Conservation (phyloP, 768 basidiomycete species). For the Trametes cingulata region DNA sequence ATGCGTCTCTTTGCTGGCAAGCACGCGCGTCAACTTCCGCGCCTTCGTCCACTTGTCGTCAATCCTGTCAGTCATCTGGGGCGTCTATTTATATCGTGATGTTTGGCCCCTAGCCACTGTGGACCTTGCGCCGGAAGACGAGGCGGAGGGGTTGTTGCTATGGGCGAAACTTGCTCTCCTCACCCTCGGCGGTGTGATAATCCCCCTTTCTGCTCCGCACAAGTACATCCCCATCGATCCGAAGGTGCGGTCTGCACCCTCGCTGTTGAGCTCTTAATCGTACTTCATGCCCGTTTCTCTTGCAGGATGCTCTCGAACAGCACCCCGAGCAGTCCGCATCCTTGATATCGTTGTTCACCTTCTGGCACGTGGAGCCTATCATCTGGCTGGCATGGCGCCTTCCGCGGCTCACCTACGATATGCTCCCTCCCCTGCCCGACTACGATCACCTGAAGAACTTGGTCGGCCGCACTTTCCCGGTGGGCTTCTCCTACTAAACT, state of each 20-base stretch:
- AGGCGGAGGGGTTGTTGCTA: constrained; percentile 33
- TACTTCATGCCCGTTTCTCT: neutral
- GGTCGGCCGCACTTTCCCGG: constrained; percentile 2
- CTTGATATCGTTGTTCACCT: constrained; percentile 38
- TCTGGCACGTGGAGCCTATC: constrained; percentile 35
- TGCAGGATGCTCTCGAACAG: constrained; percentile 17
- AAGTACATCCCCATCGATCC: constrained; percentile 43
- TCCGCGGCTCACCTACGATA: constrained; percentile 30
- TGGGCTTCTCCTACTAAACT: constrained; percentile 20
- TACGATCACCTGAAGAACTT: constrained; percentile 30
- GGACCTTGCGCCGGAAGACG: constrained; percentile 36
- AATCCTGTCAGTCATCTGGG: constrained; percentile 35
- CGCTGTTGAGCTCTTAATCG: neutral
- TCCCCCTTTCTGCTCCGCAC: constrained; percentile 42
- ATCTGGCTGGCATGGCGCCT: constrained; percentile 31
- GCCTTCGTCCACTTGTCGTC: constrained; percentile 35
- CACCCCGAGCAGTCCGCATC: constrained; percentile 48
- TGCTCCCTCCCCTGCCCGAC: constrained; percentile 36
- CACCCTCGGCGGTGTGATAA: constrained; percentile 34
- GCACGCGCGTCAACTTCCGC: constrained; percentile 26
- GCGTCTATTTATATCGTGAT: constrained; percentile 39
- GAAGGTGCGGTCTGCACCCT: constrained; percentile 20
- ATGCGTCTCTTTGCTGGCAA: constrained; percentile 30
- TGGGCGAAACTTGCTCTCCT: constrained; percentile 41
- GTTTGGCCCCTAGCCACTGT: constrained; percentile 43